Percentiles rank a stretch among this genome's conserved stretches.
These are phyloP conservation scores for Juglanconis oblonga DNA, from an alignment of 2,329 filamentous ascomycete species.

Conservation along the genomic window DNA sequence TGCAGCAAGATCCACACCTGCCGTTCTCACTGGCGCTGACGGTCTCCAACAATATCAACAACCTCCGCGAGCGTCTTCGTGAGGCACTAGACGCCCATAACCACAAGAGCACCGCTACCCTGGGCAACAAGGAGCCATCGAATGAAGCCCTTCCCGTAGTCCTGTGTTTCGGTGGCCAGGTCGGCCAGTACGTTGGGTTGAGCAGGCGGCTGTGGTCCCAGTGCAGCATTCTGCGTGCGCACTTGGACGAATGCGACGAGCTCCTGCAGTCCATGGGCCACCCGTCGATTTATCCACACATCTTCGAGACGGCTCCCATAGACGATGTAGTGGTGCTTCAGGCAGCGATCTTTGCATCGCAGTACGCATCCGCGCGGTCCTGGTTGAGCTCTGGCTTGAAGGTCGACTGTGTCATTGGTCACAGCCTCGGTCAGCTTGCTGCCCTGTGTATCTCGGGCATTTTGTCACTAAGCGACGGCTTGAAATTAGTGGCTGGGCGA, in stretches of 20 bases:
- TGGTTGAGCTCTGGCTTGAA: conserved; percentile 33
- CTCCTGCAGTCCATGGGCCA: conserved; percentile 25
- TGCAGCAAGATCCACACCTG: no score
- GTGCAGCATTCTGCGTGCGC: no score
- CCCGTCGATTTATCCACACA: conserved; percentile 28
- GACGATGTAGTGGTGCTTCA: conserved; percentile 32
- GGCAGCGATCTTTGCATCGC: conserved; percentile 32
- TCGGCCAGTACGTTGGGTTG: conserved; percentile 22
- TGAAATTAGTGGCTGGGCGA: conserved; percentile 29
- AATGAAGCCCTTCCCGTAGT: no score
- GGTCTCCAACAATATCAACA: no score
- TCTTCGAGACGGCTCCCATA: conserved; percentile 26
- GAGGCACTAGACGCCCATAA: no score
- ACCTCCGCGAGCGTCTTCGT: no score
- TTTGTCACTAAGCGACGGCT: conserved; percentile 27
- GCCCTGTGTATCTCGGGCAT: conserved; percentile 31
- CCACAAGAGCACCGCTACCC: no score
- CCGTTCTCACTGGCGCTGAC: no score
- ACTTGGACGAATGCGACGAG: conserved; percentile 30
- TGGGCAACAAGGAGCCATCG: no score
- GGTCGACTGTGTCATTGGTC: conserved; percentile 31
- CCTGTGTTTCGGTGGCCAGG: conserved; percentile 38
- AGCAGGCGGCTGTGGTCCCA: no score
- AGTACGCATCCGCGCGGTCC: conserved; percentile 33
- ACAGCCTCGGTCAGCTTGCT: conserved; percentile 35